These are phyloP conservation scores for Amaranthus palmeri DNA, from an alignment of 148 eudicot genomes.

Conservation along the genomic window DNA sequence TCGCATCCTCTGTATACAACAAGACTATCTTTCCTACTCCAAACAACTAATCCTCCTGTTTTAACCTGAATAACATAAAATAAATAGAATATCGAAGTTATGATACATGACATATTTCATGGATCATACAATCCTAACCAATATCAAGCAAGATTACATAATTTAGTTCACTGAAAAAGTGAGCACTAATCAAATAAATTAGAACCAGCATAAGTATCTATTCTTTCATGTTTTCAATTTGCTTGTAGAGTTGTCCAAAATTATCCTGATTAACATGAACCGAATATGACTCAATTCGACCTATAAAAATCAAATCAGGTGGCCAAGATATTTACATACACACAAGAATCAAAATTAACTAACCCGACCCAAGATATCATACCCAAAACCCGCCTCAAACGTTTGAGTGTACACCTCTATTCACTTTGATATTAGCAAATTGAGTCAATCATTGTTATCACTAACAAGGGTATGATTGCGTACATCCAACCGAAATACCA, in stretches of 20 bases:
- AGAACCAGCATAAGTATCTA: neutral
- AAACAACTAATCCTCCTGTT: conserved; percentile 90
- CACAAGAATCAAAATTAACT: too few relatives aligned
- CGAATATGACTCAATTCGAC: too few relatives aligned
- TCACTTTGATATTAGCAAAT: too few relatives aligned
- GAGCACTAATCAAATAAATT: neutral
- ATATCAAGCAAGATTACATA: neutral
- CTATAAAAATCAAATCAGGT: neutral
- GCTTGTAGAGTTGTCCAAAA: too few relatives aligned
- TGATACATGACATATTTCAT: conserved; percentile 3
- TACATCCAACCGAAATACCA: neutral
- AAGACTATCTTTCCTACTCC: conserved; percentile 72
- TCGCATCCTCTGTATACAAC: conserved; percentile 78
- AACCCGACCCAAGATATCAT: too few relatives aligned
- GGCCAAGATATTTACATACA: neutral
- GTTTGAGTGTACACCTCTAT: too few relatives aligned
- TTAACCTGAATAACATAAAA: conserved; percentile 51
- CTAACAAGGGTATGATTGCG: too few relatives aligned
- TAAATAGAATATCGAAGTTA: conserved; percentile 15
- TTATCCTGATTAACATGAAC: too few relatives aligned
- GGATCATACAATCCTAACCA: neutral
- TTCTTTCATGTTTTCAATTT: too few relatives aligned
- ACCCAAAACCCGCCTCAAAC: too few relatives aligned
- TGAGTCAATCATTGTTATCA: too few relatives aligned
- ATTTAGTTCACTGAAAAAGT: neutral